Percentiles rank a stretch among this genome's conserved stretches.
Conservation (phyloP, 371 early-diverging fungal genomes). For the Mortierella sp. region DNA sequence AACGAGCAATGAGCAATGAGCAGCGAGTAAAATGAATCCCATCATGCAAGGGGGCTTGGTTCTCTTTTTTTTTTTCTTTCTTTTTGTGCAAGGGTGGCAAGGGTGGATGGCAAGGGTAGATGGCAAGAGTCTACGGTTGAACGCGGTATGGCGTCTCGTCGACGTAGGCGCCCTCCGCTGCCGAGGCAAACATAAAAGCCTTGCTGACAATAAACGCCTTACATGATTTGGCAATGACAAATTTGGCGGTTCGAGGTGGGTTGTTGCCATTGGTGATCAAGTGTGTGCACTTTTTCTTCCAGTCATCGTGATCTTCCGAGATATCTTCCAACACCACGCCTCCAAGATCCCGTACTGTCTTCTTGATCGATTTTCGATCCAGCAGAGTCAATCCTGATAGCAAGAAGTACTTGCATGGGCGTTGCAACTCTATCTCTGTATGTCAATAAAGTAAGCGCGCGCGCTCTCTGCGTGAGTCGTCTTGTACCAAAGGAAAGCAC, state of each 20-base stretch:
- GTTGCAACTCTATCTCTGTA: constrained; percentile 12
- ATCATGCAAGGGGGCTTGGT: too few species aligned
- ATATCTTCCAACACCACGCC: constrained; percentile 34
- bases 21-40: too few species aligned
- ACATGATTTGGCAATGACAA: constrained; percentile 22
- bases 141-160: constrained; percentile 31
- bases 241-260: constrained; percentile 35
- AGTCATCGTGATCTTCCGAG: constrained; percentile 18
- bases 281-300: constrained; percentile 39
- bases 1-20: too few species aligned
- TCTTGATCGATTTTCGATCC: constrained; percentile 18
- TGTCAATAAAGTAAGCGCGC: not conserved
- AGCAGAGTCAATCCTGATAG: constrained; percentile 17
- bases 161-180: constrained; percentile 21
- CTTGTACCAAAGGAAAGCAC: not conserved
- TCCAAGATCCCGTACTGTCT: constrained; percentile 18
- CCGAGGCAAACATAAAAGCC: constrained; percentile 21
- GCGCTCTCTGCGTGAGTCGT: not conserved
- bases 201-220: constrained; percentile 33
- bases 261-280: constrained; percentile 36
- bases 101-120: too few species aligned
- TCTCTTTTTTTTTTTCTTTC: too few species aligned
- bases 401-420: constrained; percentile 7
- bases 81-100: too few species aligned
- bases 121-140: not conserved